Percentiles rank a stretch among this genome's conserved stretches.
phyloP scores from a whole-genome alignment of 1,284 basidiomycete species.

The Melampsora abietis-canadensis region DNA sequence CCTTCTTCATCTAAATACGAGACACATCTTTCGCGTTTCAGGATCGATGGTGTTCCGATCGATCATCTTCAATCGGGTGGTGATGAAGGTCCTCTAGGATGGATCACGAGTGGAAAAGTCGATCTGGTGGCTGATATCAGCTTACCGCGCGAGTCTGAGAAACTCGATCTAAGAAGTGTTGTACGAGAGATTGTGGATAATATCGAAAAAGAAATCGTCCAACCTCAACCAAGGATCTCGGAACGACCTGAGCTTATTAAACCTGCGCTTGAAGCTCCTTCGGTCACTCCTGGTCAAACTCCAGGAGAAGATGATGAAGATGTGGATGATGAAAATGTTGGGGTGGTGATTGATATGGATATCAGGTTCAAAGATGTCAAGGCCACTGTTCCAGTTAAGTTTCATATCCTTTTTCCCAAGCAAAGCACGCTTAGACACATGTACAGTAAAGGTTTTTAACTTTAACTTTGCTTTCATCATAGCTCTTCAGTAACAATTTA shows the following conservation, averaged over 20 bases:
- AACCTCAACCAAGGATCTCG: constrained; percentile 39
- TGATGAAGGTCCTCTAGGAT: constrained; percentile 83
- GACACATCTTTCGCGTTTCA: constrained; percentile 71
- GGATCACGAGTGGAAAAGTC: constrained; percentile 93
- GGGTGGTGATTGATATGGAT: constrained; percentile 82
- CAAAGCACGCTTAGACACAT: constrained; percentile 12
- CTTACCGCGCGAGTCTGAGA: constrained; percentile 77
- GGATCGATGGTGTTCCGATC: constrained; percentile 93
- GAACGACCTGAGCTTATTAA: constrained; percentile 44
- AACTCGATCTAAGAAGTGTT: constrained; percentile 71
- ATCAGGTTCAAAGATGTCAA: constrained; percentile 92
- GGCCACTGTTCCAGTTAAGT: constrained; percentile 78
- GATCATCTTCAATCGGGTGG: constrained; percentile 89
- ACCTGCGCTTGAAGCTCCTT: constrained; percentile 23
- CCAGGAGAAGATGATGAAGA: constrained; percentile 42
- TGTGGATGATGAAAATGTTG: constrained; percentile 43
- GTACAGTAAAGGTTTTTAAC: background rate
- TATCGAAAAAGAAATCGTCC: constrained; percentile 56
- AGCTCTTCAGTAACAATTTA: constrained; percentile 75
- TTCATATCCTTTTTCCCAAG: constrained; percentile 63
- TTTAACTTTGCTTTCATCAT: background rate
- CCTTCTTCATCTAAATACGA: constrained; percentile 3
- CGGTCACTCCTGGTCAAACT: constrained; percentile 39
- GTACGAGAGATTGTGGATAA: constrained; percentile 87
- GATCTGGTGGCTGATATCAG: constrained; percentile 97